phyloP scores from a whole-genome alignment of 1,139 yeast genomes.

The Sugiyamaella sp. region DNA sequence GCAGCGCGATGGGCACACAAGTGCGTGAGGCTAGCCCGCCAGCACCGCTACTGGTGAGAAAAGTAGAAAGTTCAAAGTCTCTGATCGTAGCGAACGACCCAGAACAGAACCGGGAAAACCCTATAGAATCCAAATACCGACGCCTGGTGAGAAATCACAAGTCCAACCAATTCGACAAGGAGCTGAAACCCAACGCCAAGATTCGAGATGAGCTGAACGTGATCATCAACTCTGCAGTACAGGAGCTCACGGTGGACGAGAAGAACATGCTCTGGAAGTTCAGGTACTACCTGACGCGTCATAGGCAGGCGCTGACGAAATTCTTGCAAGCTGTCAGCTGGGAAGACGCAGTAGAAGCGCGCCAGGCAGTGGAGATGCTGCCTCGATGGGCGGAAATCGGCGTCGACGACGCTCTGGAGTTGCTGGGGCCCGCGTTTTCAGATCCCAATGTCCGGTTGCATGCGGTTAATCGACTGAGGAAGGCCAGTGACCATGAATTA shows the following conservation, averaged over 20 bases:
- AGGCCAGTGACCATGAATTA: constrained; percentile 79
- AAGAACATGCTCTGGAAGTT: constrained; percentile 91
- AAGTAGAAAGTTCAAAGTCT: neutral
- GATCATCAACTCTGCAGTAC: constrained; percentile 79
- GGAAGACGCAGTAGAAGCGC: constrained; percentile 80
- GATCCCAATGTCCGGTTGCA: constrained; percentile 66
- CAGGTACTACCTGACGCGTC: constrained; percentile 79
- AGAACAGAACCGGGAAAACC: constrained; percentile 67
- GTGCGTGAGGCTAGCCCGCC: neutral
- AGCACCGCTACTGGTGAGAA: constrained; percentile 26
- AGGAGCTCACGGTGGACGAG: constrained; percentile 78
- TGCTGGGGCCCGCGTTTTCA: constrained; percentile 72
- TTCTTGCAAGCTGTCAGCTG: constrained; percentile 86
- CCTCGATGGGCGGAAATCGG: constrained; percentile 75
- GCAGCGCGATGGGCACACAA: neutral
- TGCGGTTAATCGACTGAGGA: constrained; percentile 81
- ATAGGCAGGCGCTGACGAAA: constrained; percentile 76
- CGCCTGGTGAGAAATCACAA: constrained; percentile 81
- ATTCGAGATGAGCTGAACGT: constrained; percentile 70
- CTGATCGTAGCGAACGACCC: constrained; percentile 56
- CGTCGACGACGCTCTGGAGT: constrained; percentile 89
- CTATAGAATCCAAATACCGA: constrained; percentile 85
- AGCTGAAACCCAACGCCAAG: constrained; percentile 85
- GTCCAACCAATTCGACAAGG: constrained; percentile 75
- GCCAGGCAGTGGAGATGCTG: constrained; percentile 68